Percentiles rank a stretch among this genome's conserved stretches.
Evolutionary conservation across 352 stramenopile species (phyloP).

Genomic region (Blastocystis sp.): DNA sequence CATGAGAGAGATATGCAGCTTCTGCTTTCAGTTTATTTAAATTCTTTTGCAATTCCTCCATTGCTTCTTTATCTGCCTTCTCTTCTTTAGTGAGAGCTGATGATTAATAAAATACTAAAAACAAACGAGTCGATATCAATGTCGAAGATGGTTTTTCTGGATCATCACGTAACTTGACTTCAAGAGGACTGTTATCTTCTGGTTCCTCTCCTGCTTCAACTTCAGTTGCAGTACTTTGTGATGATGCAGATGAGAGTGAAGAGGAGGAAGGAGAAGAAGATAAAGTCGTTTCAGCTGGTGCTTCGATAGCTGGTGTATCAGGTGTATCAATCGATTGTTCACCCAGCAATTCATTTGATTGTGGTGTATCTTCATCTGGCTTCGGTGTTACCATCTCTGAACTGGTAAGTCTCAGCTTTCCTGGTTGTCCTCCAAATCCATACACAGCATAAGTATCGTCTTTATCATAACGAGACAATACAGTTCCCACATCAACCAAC

Average conservation of each 20-base stretch:
- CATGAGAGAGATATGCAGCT: background rate
- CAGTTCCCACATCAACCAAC: slow-evolving; percentile 27
- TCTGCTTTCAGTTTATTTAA: background rate
- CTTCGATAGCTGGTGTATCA: background rate
- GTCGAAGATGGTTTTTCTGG: background rate
- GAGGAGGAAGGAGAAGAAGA: background rate
- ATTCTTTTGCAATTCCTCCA: background rate
- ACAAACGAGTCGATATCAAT: background rate
- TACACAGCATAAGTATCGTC: slow-evolving; percentile 34
- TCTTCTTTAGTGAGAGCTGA: background rate
- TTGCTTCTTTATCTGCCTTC: background rate
- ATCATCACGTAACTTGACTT: background rate
- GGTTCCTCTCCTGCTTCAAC: no score
- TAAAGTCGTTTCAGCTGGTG: background rate
- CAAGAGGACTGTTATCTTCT: background rate
- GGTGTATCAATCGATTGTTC: no score
- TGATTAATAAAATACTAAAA: background rate
- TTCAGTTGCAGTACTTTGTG: no score
- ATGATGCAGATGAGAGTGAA: no score
- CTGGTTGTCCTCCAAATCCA: slow-evolving; percentile 11
- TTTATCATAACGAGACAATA: slow-evolving; percentile 27
- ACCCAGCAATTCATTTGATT: no score
- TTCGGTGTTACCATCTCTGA: background rate
- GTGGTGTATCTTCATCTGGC: background rate
- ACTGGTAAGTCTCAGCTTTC: background rate